These are phyloP conservation scores for Raphanus sativus DNA, from an alignment of 345 rosid genomes.

Conservation along the genomic window DNA sequence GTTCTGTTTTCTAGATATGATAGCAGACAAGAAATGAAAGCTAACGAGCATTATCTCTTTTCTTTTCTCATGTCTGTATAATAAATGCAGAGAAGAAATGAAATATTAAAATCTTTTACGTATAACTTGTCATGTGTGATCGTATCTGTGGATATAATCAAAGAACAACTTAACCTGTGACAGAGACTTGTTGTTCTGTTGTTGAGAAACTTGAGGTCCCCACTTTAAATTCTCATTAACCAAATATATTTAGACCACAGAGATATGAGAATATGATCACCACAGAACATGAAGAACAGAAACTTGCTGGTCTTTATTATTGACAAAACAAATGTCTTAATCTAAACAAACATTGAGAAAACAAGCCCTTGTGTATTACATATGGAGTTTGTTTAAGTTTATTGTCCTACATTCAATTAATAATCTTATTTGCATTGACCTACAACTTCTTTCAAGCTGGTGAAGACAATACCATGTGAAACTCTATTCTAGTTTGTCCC, in stretches of 20 bases:
- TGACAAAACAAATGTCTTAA: conserved; percentile 1
- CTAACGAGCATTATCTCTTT: neutral
- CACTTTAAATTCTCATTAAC: neutral
- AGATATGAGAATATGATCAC: neutral
- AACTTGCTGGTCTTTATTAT: conserved; percentile 10
- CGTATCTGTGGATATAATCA: neutral
- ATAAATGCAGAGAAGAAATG: neutral
- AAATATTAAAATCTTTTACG: neutral
- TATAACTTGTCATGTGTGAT: neutral
- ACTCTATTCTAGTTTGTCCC: conserved; percentile 13
- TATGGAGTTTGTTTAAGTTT: neutral
- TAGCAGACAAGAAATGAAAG: neutral
- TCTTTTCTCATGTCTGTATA: neutral
- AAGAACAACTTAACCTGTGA: conserved; percentile 7
- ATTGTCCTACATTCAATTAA: conserved; percentile 2
- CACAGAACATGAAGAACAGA: conserved; percentile 28
- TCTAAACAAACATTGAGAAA: conserved; percentile 21
- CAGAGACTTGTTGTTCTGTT: conserved; percentile 16
- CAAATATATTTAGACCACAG: neutral
- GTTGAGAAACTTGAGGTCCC: conserved; percentile 29
- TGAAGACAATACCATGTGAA: conserved; percentile 33
- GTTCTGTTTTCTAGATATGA: conserved; percentile 19
- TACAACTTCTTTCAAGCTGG: neutral
- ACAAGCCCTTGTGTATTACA: conserved; percentile 28
- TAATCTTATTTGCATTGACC: conserved; percentile 3